Evolutionary conservation across 108 stramenopile species (phyloP), one percentile per base, ranked within the genome.

Genomic region (Nannochloropsis oceanica): DNA sequence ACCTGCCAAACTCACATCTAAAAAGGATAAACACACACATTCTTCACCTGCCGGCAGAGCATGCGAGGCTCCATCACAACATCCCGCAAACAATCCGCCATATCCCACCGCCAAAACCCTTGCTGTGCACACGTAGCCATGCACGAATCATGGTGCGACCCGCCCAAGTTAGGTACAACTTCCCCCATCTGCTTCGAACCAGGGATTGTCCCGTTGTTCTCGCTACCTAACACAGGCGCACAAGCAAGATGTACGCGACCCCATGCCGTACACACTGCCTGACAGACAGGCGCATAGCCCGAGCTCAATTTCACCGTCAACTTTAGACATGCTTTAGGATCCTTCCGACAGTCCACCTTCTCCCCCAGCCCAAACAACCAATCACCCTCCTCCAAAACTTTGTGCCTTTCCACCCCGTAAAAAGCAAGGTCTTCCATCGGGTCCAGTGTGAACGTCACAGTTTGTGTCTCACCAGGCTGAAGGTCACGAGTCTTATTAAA

Each of bases 311-410:
- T 73, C 5, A 87, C 83, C 12, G 83, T 84, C 80, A 87, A 26
- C 12, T 73, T 25, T 43, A 84, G 83, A 79, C 86, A 87, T 22
- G 8, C 24, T 14, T 42, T 42, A 9, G 88, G 84, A 24, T 86
- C 84, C 34, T 27, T 43, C 22, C 89, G 84, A 27, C 89, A 90
- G 87, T 90, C 89, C 18, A 46, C 82, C 26, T 84, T 25, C 9
- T 84, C 85, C 13, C 84, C 84, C 26, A 85, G 44, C 12, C 87
- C 89, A 43, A 90, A 84, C 50, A 86, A 26, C 42, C 82, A 88
- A 8, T 84, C 86, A 25, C 87, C 89, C n/a, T 43, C 46, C 87
- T 90, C 89, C 82, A 90, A 24, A 3, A 88, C 81, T 10, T 43
- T 80, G 24, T 81, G 81, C 82, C 44, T 42, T 46, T 90, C 85